These are phyloP conservation scores for Pelargonium myrrhifolium DNA, from an alignment of 441 rosid species.

Conservation along the genomic window DNA sequence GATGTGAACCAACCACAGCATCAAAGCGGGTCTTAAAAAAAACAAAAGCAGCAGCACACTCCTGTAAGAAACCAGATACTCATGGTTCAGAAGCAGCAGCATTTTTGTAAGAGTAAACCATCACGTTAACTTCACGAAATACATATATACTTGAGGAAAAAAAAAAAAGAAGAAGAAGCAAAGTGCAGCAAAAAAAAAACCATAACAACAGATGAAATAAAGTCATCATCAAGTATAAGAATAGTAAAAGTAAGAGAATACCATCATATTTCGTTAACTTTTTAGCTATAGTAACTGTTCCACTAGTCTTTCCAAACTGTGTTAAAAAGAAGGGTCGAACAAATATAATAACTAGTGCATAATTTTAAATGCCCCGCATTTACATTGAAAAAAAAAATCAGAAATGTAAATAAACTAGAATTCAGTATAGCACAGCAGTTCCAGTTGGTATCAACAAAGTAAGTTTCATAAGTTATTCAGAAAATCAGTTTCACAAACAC, in stretches of 20 bases:
- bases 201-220: neutral
- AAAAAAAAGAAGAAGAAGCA: too few relatives aligned
- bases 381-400: neutral
- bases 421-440: neutral
- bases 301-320: neutral
- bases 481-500: neutral
- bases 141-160: neutral
- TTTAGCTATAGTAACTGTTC: neutral
- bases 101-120: neutral
- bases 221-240: neutral
- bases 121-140: neutral
- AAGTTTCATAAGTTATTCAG: neutral
- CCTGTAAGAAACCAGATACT: constrained; percentile 34
- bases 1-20: constrained; percentile 68
- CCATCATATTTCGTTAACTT: neutral
- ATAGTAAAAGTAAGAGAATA: neutral
- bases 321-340: neutral
- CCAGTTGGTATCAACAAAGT: neutral
- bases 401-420: neutral
- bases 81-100: constrained; percentile 6
- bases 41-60: constrained; percentile 80
- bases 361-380: neutral
- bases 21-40: constrained; percentile 80
- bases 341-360: neutral
- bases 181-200: neutral